Evolutionary conservation across 352 stramenopile species (phyloP).

Genomic region (Pythium dissimile): DNA sequence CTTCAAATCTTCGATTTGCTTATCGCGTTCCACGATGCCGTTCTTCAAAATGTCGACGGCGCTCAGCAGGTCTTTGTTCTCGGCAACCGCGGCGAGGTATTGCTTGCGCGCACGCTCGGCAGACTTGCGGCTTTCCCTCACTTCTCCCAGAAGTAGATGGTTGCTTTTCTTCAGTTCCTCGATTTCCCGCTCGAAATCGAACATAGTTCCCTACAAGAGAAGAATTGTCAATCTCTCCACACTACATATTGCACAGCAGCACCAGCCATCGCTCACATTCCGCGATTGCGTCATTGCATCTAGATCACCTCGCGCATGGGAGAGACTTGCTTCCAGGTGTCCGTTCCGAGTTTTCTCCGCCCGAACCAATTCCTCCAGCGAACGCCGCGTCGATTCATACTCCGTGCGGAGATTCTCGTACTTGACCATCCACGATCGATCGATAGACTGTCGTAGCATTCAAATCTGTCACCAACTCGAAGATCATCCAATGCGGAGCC

Average conservation of each 20-base stretch:
- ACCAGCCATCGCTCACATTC: no score
- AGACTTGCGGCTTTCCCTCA: slow-evolving; percentile 50
- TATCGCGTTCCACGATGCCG: slow-evolving; percentile 49
- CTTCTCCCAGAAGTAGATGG: slow-evolving; percentile 49
- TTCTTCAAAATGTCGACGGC: slow-evolving; percentile 68
- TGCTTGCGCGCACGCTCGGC: slow-evolving; percentile 56
- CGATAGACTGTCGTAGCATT: slow-evolving; percentile 7
- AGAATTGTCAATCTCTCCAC: not conserved
- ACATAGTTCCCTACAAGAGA: slow-evolving; percentile 17
- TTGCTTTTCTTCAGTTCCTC: slow-evolving; percentile 64
- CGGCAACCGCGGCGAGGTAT: slow-evolving; percentile 43
- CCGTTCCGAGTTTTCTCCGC: slow-evolving; percentile 30
- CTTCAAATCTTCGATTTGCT: slow-evolving; percentile 70
- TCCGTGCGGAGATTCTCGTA: slow-evolving; percentile 27
- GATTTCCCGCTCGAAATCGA: slow-evolving; percentile 34
- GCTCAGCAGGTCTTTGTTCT: slow-evolving; percentile 66
- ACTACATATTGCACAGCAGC: no score
- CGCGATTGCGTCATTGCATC: slow-evolving; percentile 25
- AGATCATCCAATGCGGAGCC: no score
- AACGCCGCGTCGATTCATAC: slow-evolving; percentile 34
- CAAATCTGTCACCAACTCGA: no score
- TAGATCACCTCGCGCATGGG: slow-evolving; percentile 30
- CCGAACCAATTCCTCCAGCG: slow-evolving; percentile 43
- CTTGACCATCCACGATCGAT: slow-evolving; percentile 20
- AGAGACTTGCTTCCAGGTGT: slow-evolving; percentile 34